Conservation (phyloP, 2,329 filamentous ascomycete genomes). For the Colletotrichum ledebouriae region DNA sequence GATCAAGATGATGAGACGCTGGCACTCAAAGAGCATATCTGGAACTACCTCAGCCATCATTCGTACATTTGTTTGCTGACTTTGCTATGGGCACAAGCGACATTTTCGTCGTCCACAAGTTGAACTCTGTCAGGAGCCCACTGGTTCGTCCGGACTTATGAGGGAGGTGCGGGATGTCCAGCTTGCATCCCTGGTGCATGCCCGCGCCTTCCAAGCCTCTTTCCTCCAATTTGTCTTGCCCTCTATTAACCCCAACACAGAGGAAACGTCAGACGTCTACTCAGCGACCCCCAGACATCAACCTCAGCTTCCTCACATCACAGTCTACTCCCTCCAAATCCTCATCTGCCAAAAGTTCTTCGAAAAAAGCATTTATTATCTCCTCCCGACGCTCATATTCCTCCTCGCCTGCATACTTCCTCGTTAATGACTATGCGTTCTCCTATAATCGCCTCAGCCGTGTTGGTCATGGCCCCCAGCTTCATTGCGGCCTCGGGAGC, state of each 20-base stretch:
- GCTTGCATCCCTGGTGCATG: slow-evolving; percentile 18
- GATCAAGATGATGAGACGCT: too few species aligned
- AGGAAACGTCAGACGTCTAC: too few species aligned
- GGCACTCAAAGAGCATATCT: too few species aligned
- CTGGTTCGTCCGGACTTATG: slow-evolving; percentile 35
- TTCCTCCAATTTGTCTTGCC: slow-evolving; percentile 3
- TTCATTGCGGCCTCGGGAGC: slow-evolving; percentile 57
- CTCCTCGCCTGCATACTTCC: background rate
- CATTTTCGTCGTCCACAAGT: background rate
- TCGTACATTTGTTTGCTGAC: too few species aligned
- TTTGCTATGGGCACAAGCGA: background rate
- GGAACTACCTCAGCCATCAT: too few species aligned
- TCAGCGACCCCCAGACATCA: background rate
- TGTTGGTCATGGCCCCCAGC: slow-evolving; percentile 43
- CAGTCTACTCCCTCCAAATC: background rate
- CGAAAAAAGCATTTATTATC: background rate
- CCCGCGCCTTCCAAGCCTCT: slow-evolving; percentile 21
- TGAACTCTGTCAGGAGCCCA: background rate
- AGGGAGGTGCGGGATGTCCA: slow-evolving; percentile 31
- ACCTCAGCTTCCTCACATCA: background rate
- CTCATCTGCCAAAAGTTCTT: background rate
- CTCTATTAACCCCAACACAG: too few species aligned
- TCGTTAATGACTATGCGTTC: background rate
- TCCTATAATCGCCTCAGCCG: slow-evolving; percentile 25
- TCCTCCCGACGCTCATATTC: background rate